A percentile compares a stretch with the other conserved stretches of the same genome.
phyloP scores from a whole-genome alignment of 2,329 filamentous ascomycete species.

The Fusarium transvaalense region DNA sequence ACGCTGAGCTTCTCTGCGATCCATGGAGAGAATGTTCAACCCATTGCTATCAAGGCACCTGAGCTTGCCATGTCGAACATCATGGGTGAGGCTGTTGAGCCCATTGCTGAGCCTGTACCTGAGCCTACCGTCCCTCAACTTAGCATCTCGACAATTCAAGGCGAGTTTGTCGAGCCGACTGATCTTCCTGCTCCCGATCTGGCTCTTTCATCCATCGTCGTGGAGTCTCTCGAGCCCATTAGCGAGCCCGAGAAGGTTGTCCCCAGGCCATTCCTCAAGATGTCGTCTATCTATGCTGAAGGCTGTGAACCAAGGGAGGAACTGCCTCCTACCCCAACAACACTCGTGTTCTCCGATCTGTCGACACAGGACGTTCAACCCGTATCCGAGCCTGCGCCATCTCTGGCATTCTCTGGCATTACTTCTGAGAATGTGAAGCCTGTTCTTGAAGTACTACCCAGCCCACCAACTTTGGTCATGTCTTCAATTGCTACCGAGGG shows the following conservation, averaged over 20 bases:
- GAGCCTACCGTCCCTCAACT: conserved; percentile 32
- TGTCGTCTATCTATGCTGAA: conserved; percentile 51
- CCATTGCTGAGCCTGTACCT: conserved; percentile 18
- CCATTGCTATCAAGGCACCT: conserved; percentile 18
- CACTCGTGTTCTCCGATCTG: conserved; percentile 54
- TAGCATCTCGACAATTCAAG: conserved; percentile 37
- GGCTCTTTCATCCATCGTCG: conserved; percentile 49
- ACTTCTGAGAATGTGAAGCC: conserved; percentile 55
- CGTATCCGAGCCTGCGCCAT: conserved; percentile 45
- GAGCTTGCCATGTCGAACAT: conserved; percentile 34
- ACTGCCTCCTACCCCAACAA: conserved; percentile 39
- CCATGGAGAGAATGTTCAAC: conserved; percentile 44
- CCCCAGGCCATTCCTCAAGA: conserved; percentile 45
- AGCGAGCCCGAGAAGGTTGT: conserved; percentile 51
- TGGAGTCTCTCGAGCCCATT: conserved; percentile 52
- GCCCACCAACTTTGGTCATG: conserved; percentile 51
- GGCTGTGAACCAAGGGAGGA: conserved; percentile 54
- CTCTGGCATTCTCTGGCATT: conserved; percentile 36
- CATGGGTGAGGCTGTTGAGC: conserved; percentile 30
- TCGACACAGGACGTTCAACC: conserved; percentile 56
- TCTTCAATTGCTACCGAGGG: conserved; percentile 55
- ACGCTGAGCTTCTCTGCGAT: conserved; percentile 37
- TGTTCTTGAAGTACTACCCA: conserved; percentile 41
- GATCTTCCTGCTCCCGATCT: conserved; percentile 42
- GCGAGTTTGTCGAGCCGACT: conserved; percentile 46